Evolutionary conservation across 495 filamentous ascomycete species (phyloP).

Genomic region (Staphylotrichum longicolle): DNA sequence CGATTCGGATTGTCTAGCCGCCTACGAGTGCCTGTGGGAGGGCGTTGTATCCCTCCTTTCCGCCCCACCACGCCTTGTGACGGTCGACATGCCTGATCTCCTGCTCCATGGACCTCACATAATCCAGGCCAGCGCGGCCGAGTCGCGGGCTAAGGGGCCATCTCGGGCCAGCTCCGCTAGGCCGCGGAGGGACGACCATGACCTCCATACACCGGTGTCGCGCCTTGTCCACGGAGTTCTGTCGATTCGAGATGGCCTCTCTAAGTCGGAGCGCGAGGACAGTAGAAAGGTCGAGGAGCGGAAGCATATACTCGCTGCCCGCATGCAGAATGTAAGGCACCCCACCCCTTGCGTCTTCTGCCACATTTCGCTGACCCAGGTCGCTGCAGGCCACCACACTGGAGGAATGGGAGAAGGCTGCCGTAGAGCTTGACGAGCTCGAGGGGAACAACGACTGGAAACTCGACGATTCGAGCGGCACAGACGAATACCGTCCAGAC

Average conservation of each 20-base stretch:
- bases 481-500: constrained; percentile 72
- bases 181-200: constrained; percentile 1
- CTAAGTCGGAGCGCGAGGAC: constrained; percentile 52
- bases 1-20: no score
- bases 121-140: constrained; percentile 17
- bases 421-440: constrained; percentile 73
- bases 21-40: neutral
- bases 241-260: constrained; percentile 56
- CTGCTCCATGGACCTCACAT: constrained; percentile 23
- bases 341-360: no score
- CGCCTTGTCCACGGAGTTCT: constrained; percentile 34
- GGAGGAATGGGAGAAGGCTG: constrained; percentile 64
- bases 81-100: constrained; percentile 29
- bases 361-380: neutral
- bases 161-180: no score
- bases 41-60: neutral
- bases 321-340: constrained; percentile 56
- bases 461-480: constrained; percentile 46
- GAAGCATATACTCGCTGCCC: constrained; percentile 60
- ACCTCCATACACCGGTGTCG: constrained; percentile 18
- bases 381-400: constrained; percentile 56
- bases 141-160: neutral
- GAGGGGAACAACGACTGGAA: constrained; percentile 87
- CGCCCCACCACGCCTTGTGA: neutral
- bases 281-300: constrained; percentile 54